Base-by-base conservation (phyloP, 1,139 yeast species). In the Geotrichum bryndzae region DNA sequence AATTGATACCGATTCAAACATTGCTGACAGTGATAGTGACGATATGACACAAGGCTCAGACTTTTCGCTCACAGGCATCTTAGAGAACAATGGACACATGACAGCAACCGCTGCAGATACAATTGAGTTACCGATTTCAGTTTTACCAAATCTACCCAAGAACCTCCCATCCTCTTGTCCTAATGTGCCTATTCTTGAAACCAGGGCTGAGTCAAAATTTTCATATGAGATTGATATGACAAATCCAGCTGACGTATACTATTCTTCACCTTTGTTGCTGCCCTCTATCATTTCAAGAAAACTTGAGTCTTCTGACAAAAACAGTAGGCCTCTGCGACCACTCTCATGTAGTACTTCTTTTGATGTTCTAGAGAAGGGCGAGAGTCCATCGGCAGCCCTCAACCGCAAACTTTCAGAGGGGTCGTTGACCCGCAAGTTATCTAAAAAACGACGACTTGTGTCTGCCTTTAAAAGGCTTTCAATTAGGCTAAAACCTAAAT, bases 401-500 rank as follows among this genome's bases (percentile, higher is more conserved):
- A 50, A 50, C 23, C 53, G 59, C 27, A 55, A 46, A 25, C 31
- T 53, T 29, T 56, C 59, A 3, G 41, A 58, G 3, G 53, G 61
- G 23, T 41, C 22, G 6, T 7, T n/a, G 18, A n/a, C 48, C 8
- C 18, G 22, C 22, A 41, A 41, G 23, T 10, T 41, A 6, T 41
- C 48, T 11, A 41, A 41, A 41, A 41, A 41, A 41, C 45, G 45
- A 8, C 53, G 54, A 3, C 23, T 59, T 3, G 31, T 59, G 7
- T 52, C 58, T 23, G 61, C 45, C 1, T 53, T 59, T n/a, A 55
- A 56, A 25, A 55, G 41, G 15, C 41, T 59, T 51, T 59, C 61
- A 13, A 23, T 10, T 29, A 55, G 45, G 25, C 53, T 59, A 2
- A 56, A 57, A 31, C 22, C 59, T 15, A 59, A 46, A 51, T n/a